Base-by-base conservation (phyloP, 2,329 filamentous ascomycete species). In the Diaporthe amygdali region DNA sequence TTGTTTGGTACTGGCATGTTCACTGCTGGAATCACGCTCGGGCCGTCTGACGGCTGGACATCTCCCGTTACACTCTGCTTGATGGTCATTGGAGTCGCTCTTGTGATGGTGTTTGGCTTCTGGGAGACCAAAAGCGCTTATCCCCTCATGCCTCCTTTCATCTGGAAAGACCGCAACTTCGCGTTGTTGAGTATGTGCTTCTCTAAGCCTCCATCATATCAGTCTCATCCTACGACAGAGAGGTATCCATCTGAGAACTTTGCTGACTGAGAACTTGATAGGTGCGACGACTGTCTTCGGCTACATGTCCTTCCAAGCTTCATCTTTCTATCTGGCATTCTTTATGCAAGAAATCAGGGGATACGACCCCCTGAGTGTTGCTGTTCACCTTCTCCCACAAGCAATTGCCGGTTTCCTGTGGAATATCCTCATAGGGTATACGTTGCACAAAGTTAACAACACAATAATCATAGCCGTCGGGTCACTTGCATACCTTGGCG, bases 1-100 rank as follows among this genome's bases (percentile, higher is more conserved):
- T 85, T 93, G 41, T 83, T 87, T n/a, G 91, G 91, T 0, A 90
- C 92, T 71, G 90, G 89, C 4, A 85, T 91, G 83, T 89, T 92
- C 76, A 90, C 89, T 17, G 89, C 89, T 27, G 88, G 87, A 2
- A 81, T 92, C 71, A 90, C 85, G 80, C 76, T 84, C 15, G 88
- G 89, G 46, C 90, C 90, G 1, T 81, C 86, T 1, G 78, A 90
- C 64, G 91, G 91, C 2, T 93, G 91, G 91, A 84, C 82, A 44
- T 88, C 88, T 0, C 81, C 85, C 3, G 90, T 91, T 74, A 88
- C 93, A 3, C 86, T 93, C 15, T 87, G 86, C 0, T 81, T 93
- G 52, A 82, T 93, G 22, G 82, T 92, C 25, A 78, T 92, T 9
- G 91, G 91, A 2, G 75, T 90, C 2, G 68, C 86, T 0, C 77